Percentiles rank a stretch among this genome's conserved stretches.
Evolutionary conservation across 2,329 filamentous ascomycete genomes (phyloP).

Genomic region (Alternaria metachromatica): DNA sequence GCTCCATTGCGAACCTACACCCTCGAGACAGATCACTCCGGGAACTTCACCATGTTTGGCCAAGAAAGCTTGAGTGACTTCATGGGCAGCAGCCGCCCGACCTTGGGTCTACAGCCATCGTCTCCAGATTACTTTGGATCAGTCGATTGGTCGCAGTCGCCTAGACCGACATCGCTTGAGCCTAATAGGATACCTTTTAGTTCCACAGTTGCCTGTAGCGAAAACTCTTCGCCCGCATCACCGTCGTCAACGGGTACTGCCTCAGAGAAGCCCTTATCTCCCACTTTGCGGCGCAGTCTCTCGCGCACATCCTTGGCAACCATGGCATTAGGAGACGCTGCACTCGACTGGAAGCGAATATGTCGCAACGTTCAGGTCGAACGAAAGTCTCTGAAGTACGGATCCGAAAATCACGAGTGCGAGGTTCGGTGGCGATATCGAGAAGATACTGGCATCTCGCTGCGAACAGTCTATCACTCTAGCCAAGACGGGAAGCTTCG

Average conservation of each 20-base stretch:
- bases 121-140: constrained; percentile 25
- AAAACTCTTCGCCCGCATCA: constrained; percentile 22
- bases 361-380: constrained; percentile 38
- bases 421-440: constrained; percentile 38
- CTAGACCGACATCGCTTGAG: constrained; percentile 4
- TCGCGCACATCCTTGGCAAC: constrained; percentile 32
- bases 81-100: constrained; percentile 18
- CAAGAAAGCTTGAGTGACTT: constrained; percentile 18
- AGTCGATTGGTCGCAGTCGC: constrained; percentile 22
- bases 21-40: constrained; percentile 32
- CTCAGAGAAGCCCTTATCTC: constrained; percentile 23
- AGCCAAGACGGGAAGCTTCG: constrained; percentile 22
- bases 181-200: constrained; percentile 23
- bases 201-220: constrained; percentile 25
- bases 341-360: constrained; percentile 40
- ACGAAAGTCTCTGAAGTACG: constrained; percentile 19
- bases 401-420: constrained; percentile 25
- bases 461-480: constrained; percentile 34
- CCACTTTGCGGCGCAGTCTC: constrained; percentile 18
- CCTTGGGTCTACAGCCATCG: constrained; percentile 13
- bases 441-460: constrained; percentile 35
- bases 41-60: constrained; percentile 24
- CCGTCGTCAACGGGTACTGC: constrained; percentile 23
- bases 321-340: constrained; percentile 33
- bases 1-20: constrained; percentile 36